Evolutionary conservation across 805 yeast species (phyloP), one percentile per base, ranked within the genome.

Genomic region (Dipodascopsis uninucleata): DNA sequence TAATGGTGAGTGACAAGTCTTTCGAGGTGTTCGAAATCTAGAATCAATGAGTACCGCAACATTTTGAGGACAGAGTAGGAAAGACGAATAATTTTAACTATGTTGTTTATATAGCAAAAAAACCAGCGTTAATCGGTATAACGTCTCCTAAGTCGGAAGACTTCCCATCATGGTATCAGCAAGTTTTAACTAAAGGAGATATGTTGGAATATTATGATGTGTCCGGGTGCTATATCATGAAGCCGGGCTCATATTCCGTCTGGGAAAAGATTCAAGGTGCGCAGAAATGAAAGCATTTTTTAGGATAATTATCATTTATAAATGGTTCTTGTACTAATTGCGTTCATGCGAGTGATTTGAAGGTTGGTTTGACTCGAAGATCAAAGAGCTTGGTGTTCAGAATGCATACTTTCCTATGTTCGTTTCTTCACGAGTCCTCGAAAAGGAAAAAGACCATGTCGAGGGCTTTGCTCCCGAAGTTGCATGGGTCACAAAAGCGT

Each of bases 381-480:
- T 93, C 71, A 90, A 88, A 72, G 72, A 76, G 42, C 67, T 93
- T 58, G 98, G 97, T 55, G 98, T 94, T 49, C 79, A 82, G 61
- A 93, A 93, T 69, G 83, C 97, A 21, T 90, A 90, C 68, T 93
- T 93, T 84, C 99, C 99, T 55, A 86, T 93, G 97, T 93, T 93
- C 63, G 97, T 93, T 39, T 88, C 97, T 7, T 74, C 85, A 36
- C 78, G 81, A 58, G 98, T 94, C 18, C 74, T 93, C 61, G 97
- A 94, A 71, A 87, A 82, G 71, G 99, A 93, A 74, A 93, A 93
- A 71, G 99, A 93, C 64, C 99, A 93, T 66, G 79, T 93, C 59
- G 98, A 93, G 70, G 99, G 99, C 35, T 93, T 93, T 66, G 98
- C 99, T 36, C 98, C 99, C 21, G 99, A 93, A 70, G 99, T 93